Percentiles rank a stretch among this genome's conserved stretches.
Evolutionary conservation across 306 rosid genomes (phyloP).

Genomic region (Pyrus pyrifolia): DNA sequence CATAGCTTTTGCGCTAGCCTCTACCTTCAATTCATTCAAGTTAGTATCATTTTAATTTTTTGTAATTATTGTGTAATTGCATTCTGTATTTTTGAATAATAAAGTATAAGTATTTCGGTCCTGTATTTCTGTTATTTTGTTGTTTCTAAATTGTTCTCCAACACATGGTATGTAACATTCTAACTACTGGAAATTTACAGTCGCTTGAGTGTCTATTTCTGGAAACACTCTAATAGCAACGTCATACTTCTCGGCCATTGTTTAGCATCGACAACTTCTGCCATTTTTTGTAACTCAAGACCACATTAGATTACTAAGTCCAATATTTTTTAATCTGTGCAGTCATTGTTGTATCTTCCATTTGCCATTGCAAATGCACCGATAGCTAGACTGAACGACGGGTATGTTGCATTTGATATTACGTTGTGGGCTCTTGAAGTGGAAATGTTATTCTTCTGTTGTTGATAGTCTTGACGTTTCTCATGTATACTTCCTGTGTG

Average conservation of each 20-base stretch:
- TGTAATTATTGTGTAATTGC: too few relatives aligned
- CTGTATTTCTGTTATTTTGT: too few relatives aligned
- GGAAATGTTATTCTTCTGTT: not conserved
- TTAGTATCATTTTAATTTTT: too few relatives aligned
- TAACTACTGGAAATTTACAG: too few relatives aligned
- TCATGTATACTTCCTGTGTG: constrained; percentile 19
- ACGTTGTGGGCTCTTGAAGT: not conserved
- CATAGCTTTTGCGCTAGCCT: too few relatives aligned
- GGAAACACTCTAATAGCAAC: too few relatives aligned
- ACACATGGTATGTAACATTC: too few relatives aligned
- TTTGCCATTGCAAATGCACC: constrained; percentile 85
- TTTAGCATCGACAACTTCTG: not conserved
- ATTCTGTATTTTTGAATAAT: too few relatives aligned
- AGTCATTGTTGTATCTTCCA: constrained; percentile 84
- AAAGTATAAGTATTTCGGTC: too few relatives aligned
- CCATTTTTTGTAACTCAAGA: not conserved
- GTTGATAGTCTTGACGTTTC: constrained; percentile 1
- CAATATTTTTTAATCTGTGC: constrained; percentile 16
- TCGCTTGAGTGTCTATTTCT: too few relatives aligned
- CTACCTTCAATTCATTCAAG: too few relatives aligned
- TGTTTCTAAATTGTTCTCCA: too few relatives aligned
- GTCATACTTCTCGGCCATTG: not conserved
- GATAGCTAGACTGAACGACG: constrained; percentile 67
- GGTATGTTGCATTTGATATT: constrained; percentile 48
- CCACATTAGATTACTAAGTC: not conserved